Evolutionary conservation across 2,329 filamentous ascomycete species (phyloP).

Genomic region (Elsinoe ampelina): DNA sequence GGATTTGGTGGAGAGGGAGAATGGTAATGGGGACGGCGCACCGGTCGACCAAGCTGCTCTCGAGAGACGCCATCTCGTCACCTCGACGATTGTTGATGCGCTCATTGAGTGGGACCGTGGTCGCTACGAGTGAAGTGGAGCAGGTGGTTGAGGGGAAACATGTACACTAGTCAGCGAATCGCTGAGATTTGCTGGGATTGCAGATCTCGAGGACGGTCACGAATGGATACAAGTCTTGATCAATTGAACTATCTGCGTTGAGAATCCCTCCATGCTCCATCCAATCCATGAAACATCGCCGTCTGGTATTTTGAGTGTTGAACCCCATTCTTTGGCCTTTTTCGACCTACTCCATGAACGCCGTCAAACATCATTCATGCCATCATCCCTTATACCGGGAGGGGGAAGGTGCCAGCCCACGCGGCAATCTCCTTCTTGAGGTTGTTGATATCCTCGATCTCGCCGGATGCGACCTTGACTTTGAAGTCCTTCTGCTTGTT

Average conservation of each 20-base stretch:
- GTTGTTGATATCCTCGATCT: slow-evolving; percentile 70
- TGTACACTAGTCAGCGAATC: too few relatives aligned
- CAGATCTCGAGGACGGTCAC: too few relatives aligned
- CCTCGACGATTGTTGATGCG: too few relatives aligned
- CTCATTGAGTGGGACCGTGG: too few relatives aligned
- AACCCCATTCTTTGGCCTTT: slow-evolving; percentile 3
- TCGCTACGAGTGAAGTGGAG: too few relatives aligned
- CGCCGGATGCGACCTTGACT: slow-evolving; percentile 71
- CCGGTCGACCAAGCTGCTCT: not conserved
- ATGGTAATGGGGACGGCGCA: not conserved
- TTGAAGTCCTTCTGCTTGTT: slow-evolving; percentile 99
- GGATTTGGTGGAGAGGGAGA: not conserved
- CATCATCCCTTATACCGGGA: slow-evolving; percentile 54
- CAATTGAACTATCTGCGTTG: not conserved
- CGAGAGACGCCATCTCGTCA: not conserved
- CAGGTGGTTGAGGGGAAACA: too few relatives aligned
- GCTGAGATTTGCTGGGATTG: too few relatives aligned
- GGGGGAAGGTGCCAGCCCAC: slow-evolving; percentile 86
- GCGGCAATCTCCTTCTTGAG: slow-evolving; percentile 80
- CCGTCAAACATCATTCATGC: not conserved
- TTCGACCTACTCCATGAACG: not conserved
- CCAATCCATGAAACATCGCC: not conserved
- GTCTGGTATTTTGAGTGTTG: slow-evolving; percentile 11
- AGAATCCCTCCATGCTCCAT: not conserved
- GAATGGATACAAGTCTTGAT: too few relatives aligned